Percentiles rank a stretch among this genome's conserved stretches.
Conservation (phyloP, 2,329 filamentous ascomycete genomes). For the Thelonectria rubi region DNA sequence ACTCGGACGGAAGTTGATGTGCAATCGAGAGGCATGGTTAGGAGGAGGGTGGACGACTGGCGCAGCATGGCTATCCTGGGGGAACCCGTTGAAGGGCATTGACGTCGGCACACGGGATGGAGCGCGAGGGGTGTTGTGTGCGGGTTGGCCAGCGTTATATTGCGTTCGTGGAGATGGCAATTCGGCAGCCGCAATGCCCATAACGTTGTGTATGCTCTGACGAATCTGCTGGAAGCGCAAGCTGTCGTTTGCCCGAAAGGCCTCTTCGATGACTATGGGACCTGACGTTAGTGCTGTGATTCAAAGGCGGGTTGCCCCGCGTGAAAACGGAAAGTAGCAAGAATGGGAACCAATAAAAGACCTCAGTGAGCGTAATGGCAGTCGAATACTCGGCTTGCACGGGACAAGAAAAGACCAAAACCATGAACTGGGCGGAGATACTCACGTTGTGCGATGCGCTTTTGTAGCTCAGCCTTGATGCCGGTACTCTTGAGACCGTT, state of each 20-base stretch:
- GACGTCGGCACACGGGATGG: constrained; percentile 26
- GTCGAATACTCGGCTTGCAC: background rate
- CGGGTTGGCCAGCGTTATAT: constrained; percentile 18
- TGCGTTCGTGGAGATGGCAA: constrained; percentile 32
- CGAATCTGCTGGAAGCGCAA: constrained; percentile 55
- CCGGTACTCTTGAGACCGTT: constrained; percentile 82
- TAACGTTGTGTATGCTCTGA: constrained; percentile 52
- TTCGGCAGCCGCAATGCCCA: constrained; percentile 41
- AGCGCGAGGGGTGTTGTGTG: constrained; percentile 23
- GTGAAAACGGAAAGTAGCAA: background rate
- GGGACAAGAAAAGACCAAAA: background rate
- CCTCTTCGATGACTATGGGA: constrained; percentile 54
- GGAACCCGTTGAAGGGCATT: constrained; percentile 33
- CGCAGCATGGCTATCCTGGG: constrained; percentile 24
- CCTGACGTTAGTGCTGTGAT: constrained; percentile 9
- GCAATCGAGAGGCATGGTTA: constrained; percentile 27
- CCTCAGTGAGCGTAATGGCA: background rate
- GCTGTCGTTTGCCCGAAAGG: constrained; percentile 49
- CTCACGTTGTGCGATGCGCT: constrained; percentile 81
- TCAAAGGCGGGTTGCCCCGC: background rate
- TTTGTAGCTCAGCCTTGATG: constrained; percentile 84
- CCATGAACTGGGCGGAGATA: constrained; percentile 37
- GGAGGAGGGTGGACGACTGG: constrained; percentile 35
- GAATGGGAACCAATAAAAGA: background rate
- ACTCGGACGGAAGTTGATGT: constrained; percentile 69